Base-by-base conservation (phyloP, 2,329 filamentous ascomycete genomes). In the Myriosclerotinia scirpicola region DNA sequence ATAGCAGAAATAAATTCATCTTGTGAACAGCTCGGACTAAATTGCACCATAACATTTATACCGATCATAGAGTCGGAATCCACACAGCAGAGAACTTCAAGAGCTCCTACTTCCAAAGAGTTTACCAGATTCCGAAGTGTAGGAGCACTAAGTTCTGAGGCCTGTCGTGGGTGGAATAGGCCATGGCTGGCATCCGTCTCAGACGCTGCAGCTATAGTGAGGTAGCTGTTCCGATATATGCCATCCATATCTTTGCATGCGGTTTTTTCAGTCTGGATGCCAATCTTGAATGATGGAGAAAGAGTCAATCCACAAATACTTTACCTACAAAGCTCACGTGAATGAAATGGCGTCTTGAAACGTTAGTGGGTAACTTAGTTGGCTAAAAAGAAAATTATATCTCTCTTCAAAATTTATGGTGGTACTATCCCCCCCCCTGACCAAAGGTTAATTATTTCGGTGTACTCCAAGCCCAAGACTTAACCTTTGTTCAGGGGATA, bases 291-390 rank as follows among this genome's bases (percentile, higher is more conserved):
- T 58, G 20, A 58, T 58, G 22, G 40, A 58, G 22, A 58, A 11
- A 44, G 9, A 26, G n/a, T 46, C 55, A 40, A 58, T 46, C 55
- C 55, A 58, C 7, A 58, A 3, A 58, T 58, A 58, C 12, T 30
- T 20, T 42, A 44, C 46, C 11, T 26, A 12, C 8, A 58, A n/a
- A 26, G 20, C 36, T 8, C 15, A 4, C 15, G 38, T 5, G 12
- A 58, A 42, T 15, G 8, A 58, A 20, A 58, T 58, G 2, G 38
- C 38, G 12, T 58, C 36, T 58, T 58, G 55, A 15, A 58, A 58
- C 5, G 55, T 46, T 17, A 8, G 38, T 26, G 14, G 55, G 15
- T 46, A 58, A 30, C 17, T 26, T 8, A 15, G 20, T 40, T 15
- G 9, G 17, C 4, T 44, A 12, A 54, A 54, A 20, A n/a, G n/a